Evolutionary conservation across 2,329 filamentous ascomycete genomes (phyloP).

Genomic region (Mycosphaerelloides madeirae): DNA sequence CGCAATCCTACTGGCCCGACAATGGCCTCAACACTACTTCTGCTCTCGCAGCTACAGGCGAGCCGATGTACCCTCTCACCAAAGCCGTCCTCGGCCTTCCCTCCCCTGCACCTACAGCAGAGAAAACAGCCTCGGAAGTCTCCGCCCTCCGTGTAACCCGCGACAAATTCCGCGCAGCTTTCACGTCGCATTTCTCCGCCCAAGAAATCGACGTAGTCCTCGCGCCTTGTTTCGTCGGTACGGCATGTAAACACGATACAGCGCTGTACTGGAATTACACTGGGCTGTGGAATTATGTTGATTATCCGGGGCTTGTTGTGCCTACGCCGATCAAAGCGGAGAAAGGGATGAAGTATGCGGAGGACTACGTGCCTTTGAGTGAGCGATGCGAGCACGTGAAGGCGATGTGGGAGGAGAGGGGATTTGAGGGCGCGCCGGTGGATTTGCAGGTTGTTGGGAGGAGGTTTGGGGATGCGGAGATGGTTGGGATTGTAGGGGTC

Average conservation of each 20-base stretch:
- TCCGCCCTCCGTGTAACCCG: constrained; percentile 8
- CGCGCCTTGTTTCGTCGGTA: constrained; percentile 15
- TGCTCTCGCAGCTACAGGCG: constrained; percentile 8
- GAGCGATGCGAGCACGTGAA: constrained; percentile 12
- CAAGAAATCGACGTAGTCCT: constrained; percentile 19
- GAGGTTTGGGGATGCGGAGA: constrained; percentile 14
- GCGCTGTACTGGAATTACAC: constrained; percentile 19
- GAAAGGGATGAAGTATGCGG: constrained; percentile 3
- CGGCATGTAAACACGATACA: constrained; percentile 15
- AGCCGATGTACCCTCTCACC: constrained; percentile 14
- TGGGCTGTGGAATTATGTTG: constrained; percentile 18
- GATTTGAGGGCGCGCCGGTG: constrained; percentile 14
- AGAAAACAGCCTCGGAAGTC: constrained; percentile 16
- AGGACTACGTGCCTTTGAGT: constrained; percentile 10
- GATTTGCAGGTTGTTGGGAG: constrained; percentile 16
- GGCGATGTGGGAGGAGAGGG: constrained; percentile 14
- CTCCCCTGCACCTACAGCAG: constrained; percentile 7
- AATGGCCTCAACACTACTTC: constrained; percentile 6
- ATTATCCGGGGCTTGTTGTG: constrained; percentile 16
- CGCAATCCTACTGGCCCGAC: constrained; percentile 16
- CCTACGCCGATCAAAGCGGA: constrained; percentile 12
- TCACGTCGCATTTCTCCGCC: constrained; percentile 13
- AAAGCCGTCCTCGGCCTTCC: constrained; percentile 11
- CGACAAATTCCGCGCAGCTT: constrained; percentile 13
- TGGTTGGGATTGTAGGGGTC: constrained; percentile 14